Percentiles rank a stretch among this genome's conserved stretches.
These are phyloP conservation scores for Endothia cerciana DNA, from an alignment of 2,329 filamentous ascomycete species.

Conservation along the genomic window DNA sequence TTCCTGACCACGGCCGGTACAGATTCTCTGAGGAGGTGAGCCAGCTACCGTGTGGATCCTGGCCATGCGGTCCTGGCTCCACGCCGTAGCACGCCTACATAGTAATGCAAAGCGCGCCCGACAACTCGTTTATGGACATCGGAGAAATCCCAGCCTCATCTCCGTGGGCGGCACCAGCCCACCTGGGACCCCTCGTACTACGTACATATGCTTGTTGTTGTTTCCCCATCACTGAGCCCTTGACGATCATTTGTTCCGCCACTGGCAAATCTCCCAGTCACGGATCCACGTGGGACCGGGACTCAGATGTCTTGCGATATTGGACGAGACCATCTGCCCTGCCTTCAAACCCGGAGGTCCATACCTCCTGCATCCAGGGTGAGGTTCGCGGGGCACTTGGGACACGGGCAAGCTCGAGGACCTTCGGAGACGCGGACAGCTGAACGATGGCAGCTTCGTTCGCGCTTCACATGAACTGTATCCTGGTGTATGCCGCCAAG, in stretches of 20 bases:
- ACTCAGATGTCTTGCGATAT: not conserved
- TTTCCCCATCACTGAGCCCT: not conserved
- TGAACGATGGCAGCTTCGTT: too few relatives aligned
- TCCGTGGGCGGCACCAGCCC: not conserved
- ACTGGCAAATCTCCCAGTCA: not conserved
- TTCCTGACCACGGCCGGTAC: not conserved
- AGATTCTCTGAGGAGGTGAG: not conserved
- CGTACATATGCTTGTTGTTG: not conserved
- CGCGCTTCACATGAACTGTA: too few relatives aligned
- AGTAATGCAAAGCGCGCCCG: not conserved
- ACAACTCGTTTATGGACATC: not conserved
- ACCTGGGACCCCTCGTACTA: not conserved
- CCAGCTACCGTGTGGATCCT: not conserved
- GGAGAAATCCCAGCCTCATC: conserved; percentile 1
- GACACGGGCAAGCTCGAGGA: too few relatives aligned
- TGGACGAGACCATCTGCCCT: not conserved
- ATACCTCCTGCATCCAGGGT: too few relatives aligned
- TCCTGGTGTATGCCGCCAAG: too few relatives aligned
- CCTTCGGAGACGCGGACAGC: too few relatives aligned
- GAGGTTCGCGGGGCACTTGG: too few relatives aligned
- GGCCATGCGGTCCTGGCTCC: not conserved
- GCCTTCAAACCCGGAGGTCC: too few relatives aligned
- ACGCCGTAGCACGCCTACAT: not conserved
- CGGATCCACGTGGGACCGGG: not conserved
- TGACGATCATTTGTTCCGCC: not conserved